Evolutionary conservation across 306 rosid species (phyloP).

Genomic region (Delonix regia): DNA sequence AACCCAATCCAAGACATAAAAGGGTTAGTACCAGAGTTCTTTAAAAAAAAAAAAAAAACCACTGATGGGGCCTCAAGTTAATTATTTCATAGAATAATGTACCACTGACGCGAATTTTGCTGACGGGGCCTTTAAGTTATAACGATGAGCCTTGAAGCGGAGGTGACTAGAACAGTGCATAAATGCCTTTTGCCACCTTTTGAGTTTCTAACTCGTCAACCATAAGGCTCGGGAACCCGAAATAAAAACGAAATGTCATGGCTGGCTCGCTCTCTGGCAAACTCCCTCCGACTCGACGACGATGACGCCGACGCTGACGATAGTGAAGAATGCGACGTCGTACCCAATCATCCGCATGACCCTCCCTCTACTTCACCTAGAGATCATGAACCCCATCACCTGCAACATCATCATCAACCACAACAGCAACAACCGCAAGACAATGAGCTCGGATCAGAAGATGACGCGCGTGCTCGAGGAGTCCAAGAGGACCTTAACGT

Average conservation of each 20-base stretch:
- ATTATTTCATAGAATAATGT: not conserved
- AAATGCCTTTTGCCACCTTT: not conserved
- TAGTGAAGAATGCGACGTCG: slow-evolving; percentile 47
- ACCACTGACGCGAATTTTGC: not conserved
- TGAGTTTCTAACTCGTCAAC: not conserved
- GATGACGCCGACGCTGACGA: slow-evolving; percentile 23
- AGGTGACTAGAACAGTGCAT: not conserved
- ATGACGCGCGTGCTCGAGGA: slow-evolving; percentile 60
- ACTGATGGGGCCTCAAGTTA: too few relatives aligned
- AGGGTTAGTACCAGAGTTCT: too few relatives aligned
- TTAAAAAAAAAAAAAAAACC: too few relatives aligned
- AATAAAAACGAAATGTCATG: slow-evolving; percentile 64
- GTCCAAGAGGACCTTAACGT: slow-evolving; percentile 84
- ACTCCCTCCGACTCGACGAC: slow-evolving; percentile 71
- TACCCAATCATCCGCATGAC: slow-evolving; percentile 25
- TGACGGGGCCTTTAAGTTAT: not conserved
- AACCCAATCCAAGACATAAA: too few relatives aligned
- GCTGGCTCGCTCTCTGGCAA: slow-evolving; percentile 78
- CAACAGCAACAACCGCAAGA: slow-evolving; percentile 25
- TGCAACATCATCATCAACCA: not conserved
- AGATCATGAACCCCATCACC: not conserved
- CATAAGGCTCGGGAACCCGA: not conserved
- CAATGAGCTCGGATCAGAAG: slow-evolving; percentile 38
- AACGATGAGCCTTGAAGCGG: not conserved
- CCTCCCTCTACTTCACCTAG: slow-evolving; percentile 41